phyloP scores from a whole-genome alignment of 139 green algal species.

The Ettlia oleoabundans region DNA sequence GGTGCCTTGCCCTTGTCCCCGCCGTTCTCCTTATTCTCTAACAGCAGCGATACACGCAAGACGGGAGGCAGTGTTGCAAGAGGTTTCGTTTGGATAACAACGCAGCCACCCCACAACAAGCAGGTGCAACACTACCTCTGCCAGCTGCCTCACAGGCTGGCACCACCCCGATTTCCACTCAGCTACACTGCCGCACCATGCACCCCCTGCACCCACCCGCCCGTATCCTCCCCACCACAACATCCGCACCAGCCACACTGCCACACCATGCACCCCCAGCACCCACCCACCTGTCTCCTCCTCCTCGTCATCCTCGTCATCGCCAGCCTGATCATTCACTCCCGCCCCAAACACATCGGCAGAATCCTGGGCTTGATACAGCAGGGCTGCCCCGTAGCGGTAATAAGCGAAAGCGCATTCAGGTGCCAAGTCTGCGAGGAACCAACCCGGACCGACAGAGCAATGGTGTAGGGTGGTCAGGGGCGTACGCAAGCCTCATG shows the following conservation, averaged over 20 bases:
- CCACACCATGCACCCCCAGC: background rate
- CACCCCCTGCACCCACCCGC: background rate
- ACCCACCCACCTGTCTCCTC: constrained; percentile 6
- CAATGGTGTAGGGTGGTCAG: too few relatives aligned
- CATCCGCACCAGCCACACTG: background rate
- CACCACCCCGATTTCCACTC: too few relatives aligned
- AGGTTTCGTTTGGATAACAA: background rate
- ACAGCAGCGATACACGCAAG: background rate
- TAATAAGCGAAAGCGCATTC: constrained; percentile 56
- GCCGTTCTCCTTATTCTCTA: constrained; percentile 43
- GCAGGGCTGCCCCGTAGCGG: constrained; percentile 70
- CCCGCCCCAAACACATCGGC: constrained; percentile 67
- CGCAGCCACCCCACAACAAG: too few relatives aligned
- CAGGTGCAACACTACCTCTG: too few relatives aligned
- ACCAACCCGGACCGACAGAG: background rate
- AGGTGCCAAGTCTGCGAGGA: background rate
- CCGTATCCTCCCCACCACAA: constrained; percentile 16
- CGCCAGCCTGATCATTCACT: constrained; percentile 5
- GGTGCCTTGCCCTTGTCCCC: constrained; percentile 50
- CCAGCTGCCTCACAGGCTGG: too few relatives aligned
- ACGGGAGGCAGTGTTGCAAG: background rate
- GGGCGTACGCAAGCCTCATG: too few relatives aligned
- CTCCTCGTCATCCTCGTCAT: constrained; percentile 37
- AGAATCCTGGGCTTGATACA: constrained; percentile 70
- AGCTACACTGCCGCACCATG: background rate